Evolutionary conservation across 1,139 yeast genomes (phyloP), one percentile per base, ranked within the genome.

Genomic region (Nakaseomyces kungkrabaensis): DNA sequence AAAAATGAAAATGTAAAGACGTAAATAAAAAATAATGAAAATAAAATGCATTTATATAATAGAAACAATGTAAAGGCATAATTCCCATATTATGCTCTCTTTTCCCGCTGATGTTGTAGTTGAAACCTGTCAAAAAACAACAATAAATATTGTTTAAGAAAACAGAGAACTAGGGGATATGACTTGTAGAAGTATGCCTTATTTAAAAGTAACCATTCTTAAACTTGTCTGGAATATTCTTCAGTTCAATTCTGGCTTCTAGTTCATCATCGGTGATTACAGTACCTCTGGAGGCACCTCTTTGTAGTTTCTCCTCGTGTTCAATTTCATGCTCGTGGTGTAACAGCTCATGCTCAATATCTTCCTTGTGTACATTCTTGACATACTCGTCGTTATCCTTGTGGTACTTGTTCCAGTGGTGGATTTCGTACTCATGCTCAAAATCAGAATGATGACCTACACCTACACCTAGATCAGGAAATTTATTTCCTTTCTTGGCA

Each of bases 401-500:
- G 67, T 92, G 97, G 66, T 77, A 86, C 66, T 88, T 73, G 55
- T 82, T 79, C 97, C 97, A 92, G 67, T 92, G 97, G 66, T 92
- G 97, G 54, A 86, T 82, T 60, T 90, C 97, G 62, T 89, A 90
- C 64, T 90, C 97, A 57, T 79, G 77, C 67, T 92, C 98, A 62
- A 89, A 92, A 68, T 88, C 96, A 47, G 90, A 84, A 68, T 90
- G 97, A 64, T 90, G 97, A 17, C 98, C 97, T n/a, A 87, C 92
- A 24, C 97, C 97, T 54, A 83, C 82, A 7, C 96, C 96, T 65
- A 89, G 81, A 66, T 92, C 97, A 1, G 97, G 97, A 62, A 92
- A 76, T 55, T 78, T 78, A 1, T 85, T 84, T 5, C 95, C 95
- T 7, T 67, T 68, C 2, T 67, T 67, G 7, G 77, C 74, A 68